Evolutionary conservation across 495 filamentous ascomycete species (phyloP).

Genomic region (Wilcoxina mikolae): DNA sequence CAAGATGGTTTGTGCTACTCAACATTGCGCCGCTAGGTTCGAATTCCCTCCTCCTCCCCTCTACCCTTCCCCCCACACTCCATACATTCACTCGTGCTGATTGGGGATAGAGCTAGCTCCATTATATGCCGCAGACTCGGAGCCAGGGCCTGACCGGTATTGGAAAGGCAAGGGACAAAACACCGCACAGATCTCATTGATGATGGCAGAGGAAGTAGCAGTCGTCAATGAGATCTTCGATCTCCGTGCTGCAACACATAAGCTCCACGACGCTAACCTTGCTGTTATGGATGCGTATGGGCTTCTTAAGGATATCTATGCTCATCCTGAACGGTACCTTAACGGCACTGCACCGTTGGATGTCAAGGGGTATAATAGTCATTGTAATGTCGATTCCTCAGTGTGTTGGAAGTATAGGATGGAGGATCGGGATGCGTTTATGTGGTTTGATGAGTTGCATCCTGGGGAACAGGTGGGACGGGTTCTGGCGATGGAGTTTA

Average conservation of each 20-base stretch:
- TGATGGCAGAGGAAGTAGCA: slow-evolving; percentile 48
- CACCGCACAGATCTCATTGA: slow-evolving; percentile 39
- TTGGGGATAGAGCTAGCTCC: slow-evolving; percentile 37
- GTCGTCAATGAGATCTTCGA: slow-evolving; percentile 46
- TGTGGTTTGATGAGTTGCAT: slow-evolving; percentile 53
- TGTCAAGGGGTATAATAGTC: slow-evolving; percentile 40
- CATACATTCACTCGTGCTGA: neutral
- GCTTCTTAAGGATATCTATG: slow-evolving; percentile 48
- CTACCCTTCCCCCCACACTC: neutral
- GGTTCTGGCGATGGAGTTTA: slow-evolving; percentile 45
- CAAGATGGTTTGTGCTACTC: slow-evolving; percentile 52
- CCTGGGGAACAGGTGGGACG: slow-evolving; percentile 44
- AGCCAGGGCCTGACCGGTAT: slow-evolving; percentile 37
- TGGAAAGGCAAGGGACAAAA: slow-evolving; percentile 48
- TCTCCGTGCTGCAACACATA: slow-evolving; percentile 46
- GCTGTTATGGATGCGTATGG: slow-evolving; percentile 50
- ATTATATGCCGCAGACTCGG: slow-evolving; percentile 44
- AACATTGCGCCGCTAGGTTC: slow-evolving; percentile 44
- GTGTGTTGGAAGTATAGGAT: slow-evolving; percentile 24
- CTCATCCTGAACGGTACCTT: slow-evolving; percentile 43
- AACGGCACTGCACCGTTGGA: slow-evolving; percentile 45
- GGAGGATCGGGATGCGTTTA: slow-evolving; percentile 31
- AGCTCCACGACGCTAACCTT: slow-evolving; percentile 37
- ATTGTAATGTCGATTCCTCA: slow-evolving; percentile 38
- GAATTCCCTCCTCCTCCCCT: neutral